These are phyloP conservation scores for Calycina marina DNA, from an alignment of 2,329 filamentous ascomycete species.

Conservation along the genomic window DNA sequence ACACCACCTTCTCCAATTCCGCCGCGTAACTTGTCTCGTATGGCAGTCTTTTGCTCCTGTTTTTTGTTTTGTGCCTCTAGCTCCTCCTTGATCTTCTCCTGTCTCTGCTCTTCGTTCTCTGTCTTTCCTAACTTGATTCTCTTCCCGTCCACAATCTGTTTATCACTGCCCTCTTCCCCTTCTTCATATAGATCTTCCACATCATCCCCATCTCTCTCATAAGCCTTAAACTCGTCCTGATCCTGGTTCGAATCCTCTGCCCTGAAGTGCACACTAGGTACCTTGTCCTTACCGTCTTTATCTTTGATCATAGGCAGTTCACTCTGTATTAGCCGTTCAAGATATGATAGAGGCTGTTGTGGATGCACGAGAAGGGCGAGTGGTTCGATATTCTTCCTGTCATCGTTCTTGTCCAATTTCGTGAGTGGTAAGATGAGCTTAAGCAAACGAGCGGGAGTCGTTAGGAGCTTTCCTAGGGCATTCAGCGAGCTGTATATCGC, in stretches of 20 bases:
- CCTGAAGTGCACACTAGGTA: constrained; percentile 64
- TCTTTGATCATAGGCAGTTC: constrained; percentile 55
- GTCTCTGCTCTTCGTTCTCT: constrained; percentile 10
- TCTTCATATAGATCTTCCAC: constrained; percentile 20
- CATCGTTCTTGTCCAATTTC: constrained; percentile 40
- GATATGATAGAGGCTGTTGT: constrained; percentile 79
- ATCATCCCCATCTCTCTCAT: constrained; percentile 18
- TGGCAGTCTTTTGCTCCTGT: constrained; percentile 29
- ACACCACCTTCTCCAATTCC: constrained; percentile 42
- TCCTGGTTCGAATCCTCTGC: constrained; percentile 61
- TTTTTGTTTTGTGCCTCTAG: constrained; percentile 7
- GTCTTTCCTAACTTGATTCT: constrained; percentile 24
- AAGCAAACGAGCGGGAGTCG: constrained; percentile 39
- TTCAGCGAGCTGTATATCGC: background rate
- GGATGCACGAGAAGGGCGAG: constrained; percentile 77
- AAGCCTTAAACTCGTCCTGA: constrained; percentile 27
- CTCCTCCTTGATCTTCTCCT: constrained; percentile 10
- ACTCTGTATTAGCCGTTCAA: constrained; percentile 77
- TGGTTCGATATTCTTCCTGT: constrained; percentile 63
- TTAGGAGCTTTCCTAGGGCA: constrained; percentile 58
- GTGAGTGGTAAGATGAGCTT: constrained; percentile 23
- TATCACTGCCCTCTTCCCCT: constrained; percentile 29
- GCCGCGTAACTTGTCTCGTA: constrained; percentile 27
- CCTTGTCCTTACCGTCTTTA: constrained; percentile 48
- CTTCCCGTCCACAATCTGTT: constrained; percentile 33